Conservation (phyloP, 2,329 filamentous ascomycete species). For the Calonectria pteridis region DNA sequence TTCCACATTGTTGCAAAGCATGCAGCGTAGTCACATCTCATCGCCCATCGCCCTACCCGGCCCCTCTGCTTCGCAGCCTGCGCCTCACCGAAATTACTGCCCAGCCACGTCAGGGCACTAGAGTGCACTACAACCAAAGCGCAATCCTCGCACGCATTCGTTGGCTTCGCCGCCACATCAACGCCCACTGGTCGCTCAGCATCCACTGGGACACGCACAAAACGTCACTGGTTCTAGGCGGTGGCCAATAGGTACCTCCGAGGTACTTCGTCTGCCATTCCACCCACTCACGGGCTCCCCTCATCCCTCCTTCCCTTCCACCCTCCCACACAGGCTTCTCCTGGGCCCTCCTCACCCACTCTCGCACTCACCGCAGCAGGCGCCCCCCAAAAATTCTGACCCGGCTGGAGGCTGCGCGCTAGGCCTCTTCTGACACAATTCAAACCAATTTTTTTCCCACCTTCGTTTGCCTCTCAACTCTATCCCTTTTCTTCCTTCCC, state of each 20-base stretch:
- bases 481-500: conserved; percentile 50
- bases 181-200: conserved; percentile 1
- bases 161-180: conserved; percentile 21
- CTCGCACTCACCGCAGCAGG: conserved; percentile 44
- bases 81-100: conserved; percentile 35
- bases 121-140: not conserved
- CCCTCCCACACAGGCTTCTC: conserved; percentile 24
- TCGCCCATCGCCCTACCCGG: not conserved
- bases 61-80: not conserved
- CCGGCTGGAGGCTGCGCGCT: conserved; percentile 43
- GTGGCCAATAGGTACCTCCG: conserved; percentile 44
- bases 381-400: conserved; percentile 44
- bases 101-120: conserved; percentile 38
- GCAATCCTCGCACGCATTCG: conserved; percentile 25
- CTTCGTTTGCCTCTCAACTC: conserved; percentile 49
- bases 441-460: conserved; percentile 52
- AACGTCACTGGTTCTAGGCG: conserved; percentile 39
- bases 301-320: conserved; percentile 36
- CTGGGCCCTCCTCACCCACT: conserved; percentile 18
- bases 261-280: conserved; percentile 31
- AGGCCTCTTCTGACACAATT: conserved; percentile 48
- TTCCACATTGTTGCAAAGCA: not conserved
- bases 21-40: not conserved
- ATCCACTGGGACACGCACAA: conserved; percentile 17
- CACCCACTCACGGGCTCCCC: conserved; percentile 45